These are phyloP conservation scores for Phialophora tarda DNA, from an alignment of 2,329 filamentous ascomycete genomes.

Conservation along the genomic window DNA sequence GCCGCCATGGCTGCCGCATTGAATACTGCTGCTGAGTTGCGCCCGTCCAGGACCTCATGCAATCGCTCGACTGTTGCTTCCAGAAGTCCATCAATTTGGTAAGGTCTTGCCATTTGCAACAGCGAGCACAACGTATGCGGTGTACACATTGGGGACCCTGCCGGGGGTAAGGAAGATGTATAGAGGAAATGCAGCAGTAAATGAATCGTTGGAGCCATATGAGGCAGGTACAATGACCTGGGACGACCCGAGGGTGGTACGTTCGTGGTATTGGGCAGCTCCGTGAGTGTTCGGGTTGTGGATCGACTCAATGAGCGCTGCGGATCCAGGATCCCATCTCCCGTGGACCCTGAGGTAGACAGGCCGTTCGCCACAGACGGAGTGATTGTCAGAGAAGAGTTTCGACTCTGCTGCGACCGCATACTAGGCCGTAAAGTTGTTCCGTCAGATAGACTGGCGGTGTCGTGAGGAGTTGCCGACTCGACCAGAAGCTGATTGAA, in stretches of 20 bases:
- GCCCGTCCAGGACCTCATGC: constrained; percentile 84
- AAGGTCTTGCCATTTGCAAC: constrained; percentile 89
- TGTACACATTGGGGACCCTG: constrained; percentile 79
- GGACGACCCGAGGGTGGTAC: constrained; percentile 70
- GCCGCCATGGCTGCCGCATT: constrained; percentile 98
- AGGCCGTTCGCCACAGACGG: constrained; percentile 51
- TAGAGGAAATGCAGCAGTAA: constrained; percentile 92
- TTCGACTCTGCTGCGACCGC: constrained; percentile 53
- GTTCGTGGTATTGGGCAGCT: constrained; percentile 60
- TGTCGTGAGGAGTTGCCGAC: constrained; percentile 69
- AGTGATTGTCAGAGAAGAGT: constrained; percentile 87
- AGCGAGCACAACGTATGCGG: constrained; percentile 96
- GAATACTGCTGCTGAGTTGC: constrained; percentile 95
- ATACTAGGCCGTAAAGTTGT: constrained; percentile 73
- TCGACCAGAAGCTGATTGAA: constrained; percentile 91
- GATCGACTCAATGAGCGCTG: constrained; percentile 37
- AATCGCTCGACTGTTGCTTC: constrained; percentile 92
- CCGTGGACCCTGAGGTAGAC: constrained; percentile 13
- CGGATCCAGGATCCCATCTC: constrained; percentile 32
- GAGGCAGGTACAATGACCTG: constrained; percentile 87
- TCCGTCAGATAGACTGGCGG: constrained; percentile 63
- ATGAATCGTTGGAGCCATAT: constrained; percentile 87
- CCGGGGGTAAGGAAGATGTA: constrained; percentile 82
- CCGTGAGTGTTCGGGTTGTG: constrained; percentile 45
- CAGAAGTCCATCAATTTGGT: constrained; percentile 87